Conservation (phyloP, 805 yeast genomes). For the Maudiozyma turicensis region DNA sequence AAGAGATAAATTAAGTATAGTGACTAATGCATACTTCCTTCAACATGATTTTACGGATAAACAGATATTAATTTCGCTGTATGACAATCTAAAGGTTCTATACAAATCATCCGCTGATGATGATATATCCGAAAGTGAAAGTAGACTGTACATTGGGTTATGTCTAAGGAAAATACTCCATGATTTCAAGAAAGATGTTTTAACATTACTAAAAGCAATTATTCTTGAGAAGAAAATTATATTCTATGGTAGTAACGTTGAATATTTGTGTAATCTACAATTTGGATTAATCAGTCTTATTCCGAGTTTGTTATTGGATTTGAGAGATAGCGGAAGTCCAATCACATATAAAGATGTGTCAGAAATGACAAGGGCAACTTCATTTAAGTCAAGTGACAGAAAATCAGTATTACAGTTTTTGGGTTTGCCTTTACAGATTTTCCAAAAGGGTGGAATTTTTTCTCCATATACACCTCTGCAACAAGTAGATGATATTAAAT, state of each 20-base stretch:
- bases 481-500: slow-evolving; percentile 65
- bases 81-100: slow-evolving; percentile 48
- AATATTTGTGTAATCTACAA: slow-evolving; percentile 70
- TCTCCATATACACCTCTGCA: slow-evolving; percentile 92
- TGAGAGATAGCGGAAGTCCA: slow-evolving; percentile 78
- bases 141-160: slow-evolving; percentile 55
- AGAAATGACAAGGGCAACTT: slow-evolving; percentile 46
- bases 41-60: slow-evolving; percentile 72
- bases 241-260: slow-evolving; percentile 73
- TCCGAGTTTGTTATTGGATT: slow-evolving; percentile 64
- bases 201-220: slow-evolving; percentile 67
- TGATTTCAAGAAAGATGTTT: slow-evolving; percentile 46
- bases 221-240: slow-evolving; percentile 65
- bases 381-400: slow-evolving; percentile 70
- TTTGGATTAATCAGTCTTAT: slow-evolving; percentile 74
- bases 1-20: slow-evolving; percentile 81
- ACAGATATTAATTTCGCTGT: slow-evolving; percentile 56
- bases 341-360: slow-evolving; percentile 44
- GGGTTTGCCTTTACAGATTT: slow-evolving; percentile 81
- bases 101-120: slow-evolving; percentile 29
- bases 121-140: slow-evolving; percentile 10
- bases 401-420: slow-evolving; percentile 66
- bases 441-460: slow-evolving; percentile 80
- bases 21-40: slow-evolving; percentile 75
- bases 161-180: slow-evolving; percentile 55